Base-by-base conservation (phyloP, 768 basidiomycete genomes). In the Coprinopsis marcescibilis region DNA sequence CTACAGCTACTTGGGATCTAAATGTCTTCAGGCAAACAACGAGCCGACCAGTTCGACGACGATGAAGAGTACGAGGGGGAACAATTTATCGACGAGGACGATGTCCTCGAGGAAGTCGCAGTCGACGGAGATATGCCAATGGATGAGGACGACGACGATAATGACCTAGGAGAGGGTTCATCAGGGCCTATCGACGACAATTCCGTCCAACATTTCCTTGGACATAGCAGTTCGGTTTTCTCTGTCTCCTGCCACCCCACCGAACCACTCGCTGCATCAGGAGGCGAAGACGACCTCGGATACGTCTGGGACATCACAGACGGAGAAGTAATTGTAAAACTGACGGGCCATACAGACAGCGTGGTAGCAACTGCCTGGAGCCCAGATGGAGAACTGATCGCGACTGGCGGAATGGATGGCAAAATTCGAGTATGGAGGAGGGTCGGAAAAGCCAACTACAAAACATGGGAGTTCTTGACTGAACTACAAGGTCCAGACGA, bases 401-500 rank as follows among this genome's bases (percentile, higher is more conserved):
- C 94, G 13, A 96, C 94, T 0, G 96, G 95, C 8, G 96, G 96
- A 0, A 98, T 99, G 96, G 96, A 99, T 58, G 96, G 96, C 7
- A 84, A 81, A 61, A 84, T 97, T 30, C 75, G 94, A 51, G 69
- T 99, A 51, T 99, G 96, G 96, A 71, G 85, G 59, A 73, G 91
- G 57, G 85, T 91, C 12, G 85, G 82, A 3, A 84, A 71, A 54
- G 81, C 83, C 36, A 67, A 83, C 50, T 87, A 82, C 67, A 77
- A 71, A 51, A 77, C 69, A 43, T 99, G 96, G 96, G 94, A 97
- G 64, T 95, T 98, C 63, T 69, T 96, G 63, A 93, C 89, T 4
- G 88, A 88, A 59, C 68, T 99, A 27, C 85, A 92, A 55, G 95
- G 95, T 2, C 89, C 91, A 6, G 93, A 96, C 66, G 96, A 99